These are phyloP conservation scores for Vanilla planifolia DNA, from an alignment of 106 monocot species.

Conservation along the genomic window DNA sequence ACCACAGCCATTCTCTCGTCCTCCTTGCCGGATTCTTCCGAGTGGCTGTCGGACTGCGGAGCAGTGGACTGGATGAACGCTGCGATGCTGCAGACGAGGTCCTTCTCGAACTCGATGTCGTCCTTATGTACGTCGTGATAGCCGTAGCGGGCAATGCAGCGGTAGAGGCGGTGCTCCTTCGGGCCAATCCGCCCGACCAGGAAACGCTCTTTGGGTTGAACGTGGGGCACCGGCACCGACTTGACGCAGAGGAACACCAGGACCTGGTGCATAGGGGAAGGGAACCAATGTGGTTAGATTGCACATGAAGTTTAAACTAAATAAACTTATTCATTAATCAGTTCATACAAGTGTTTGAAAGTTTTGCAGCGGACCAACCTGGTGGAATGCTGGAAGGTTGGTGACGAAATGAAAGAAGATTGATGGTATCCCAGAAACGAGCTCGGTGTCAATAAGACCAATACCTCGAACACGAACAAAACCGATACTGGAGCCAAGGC, in stretches of 20 bases:
- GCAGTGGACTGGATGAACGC: slow-evolving; percentile 59
- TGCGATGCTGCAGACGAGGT: slow-evolving; percentile 84
- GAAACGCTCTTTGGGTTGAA: slow-evolving; percentile 66
- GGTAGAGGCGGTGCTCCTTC: slow-evolving; percentile 60
- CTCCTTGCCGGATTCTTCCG: slow-evolving; percentile 34
- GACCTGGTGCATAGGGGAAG: slow-evolving; percentile 34
- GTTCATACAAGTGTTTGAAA: too few species aligned
- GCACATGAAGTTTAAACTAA: too few species aligned
- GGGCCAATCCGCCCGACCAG: slow-evolving; percentile 89
- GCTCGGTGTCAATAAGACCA: slow-evolving; percentile 92
- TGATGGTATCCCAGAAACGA: slow-evolving; percentile 87
- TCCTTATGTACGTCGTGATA: slow-evolving; percentile 93
- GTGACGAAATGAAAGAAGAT: slow-evolving; percentile 97
- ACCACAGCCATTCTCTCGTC: slow-evolving; percentile 69
- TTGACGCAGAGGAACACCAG: slow-evolving; percentile 93
- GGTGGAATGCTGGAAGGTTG: slow-evolving; percentile 93
- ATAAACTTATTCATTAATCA: too few species aligned
- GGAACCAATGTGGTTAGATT: background rate
- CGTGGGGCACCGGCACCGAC: slow-evolving; percentile 74
- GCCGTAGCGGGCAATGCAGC: slow-evolving; percentile 89
- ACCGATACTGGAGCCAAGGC: slow-evolving; percentile 77
- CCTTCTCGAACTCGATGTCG: slow-evolving; percentile 88
- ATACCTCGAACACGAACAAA: slow-evolving; percentile 91
- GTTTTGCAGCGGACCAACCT: too few species aligned
- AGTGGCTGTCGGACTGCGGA: slow-evolving; percentile 15